Base-by-base conservation (phyloP, 371 early-diverging fungal genomes). In the Mortierella sp. region DNA sequence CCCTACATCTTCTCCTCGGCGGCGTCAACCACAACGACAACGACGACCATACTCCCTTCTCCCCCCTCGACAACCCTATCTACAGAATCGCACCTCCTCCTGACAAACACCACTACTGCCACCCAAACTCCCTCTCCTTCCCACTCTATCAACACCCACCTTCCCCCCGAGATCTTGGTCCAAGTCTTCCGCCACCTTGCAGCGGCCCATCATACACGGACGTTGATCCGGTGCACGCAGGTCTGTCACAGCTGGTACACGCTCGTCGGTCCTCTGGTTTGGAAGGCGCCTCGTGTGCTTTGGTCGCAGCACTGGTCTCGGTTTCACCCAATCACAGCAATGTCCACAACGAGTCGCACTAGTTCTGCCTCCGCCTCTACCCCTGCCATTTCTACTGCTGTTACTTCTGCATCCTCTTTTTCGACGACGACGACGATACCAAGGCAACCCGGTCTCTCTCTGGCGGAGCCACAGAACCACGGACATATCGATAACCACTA, bases 271-370 rank as follows among this genome's bases (percentile, higher is more conserved):
- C 86, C 86, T n/a, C 0, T 32, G 4, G 44, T 86, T 6, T 86
- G 86, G 86, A 86, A 70, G 46, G 4, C 71, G 16, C 86, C 86
- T 4, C 82, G 86, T 8, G 72, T 86, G 41, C 82, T 86, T 48
- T 86, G 86, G 86, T 86, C 86, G 4, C 56, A 70, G 27, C 82
- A 86, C 29, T 86, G 86, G 86, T 79, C 86, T 2, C 56, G 80
- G 21, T 86, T 82, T 55, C 71, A 74, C 49, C 86, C 85, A 6
- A 58, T 76, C 44, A 56, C 63, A 29, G 8, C 63, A 60, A 49
- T 75, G n/a, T 35, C 54, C 43, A 74, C 35, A 14, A 12, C 73
- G 43, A 29, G 46, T 6, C 44, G 29, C 21, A 72, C 48, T 35
- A 48, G 24, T 32, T 32, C 21, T 44, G 71, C 8, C 5, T 4